Evolutionary conservation across 768 basidiomycete genomes (phyloP).

Genomic region (Imleria badia): DNA sequence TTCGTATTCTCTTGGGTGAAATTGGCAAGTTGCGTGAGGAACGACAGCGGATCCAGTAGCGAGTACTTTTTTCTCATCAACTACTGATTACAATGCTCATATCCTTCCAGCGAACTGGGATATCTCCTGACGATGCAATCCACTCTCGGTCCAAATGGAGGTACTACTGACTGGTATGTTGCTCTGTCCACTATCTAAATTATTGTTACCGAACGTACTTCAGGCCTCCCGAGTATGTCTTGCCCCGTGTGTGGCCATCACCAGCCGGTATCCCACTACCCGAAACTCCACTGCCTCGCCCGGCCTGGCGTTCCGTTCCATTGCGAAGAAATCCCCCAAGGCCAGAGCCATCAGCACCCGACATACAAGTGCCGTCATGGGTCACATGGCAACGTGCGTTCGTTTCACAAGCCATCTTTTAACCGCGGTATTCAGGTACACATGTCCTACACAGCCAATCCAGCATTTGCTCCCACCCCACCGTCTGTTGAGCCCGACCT

Average conservation of each 20-base stretch:
- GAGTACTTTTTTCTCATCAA: conserved; percentile 28
- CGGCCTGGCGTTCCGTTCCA: conserved; percentile 55
- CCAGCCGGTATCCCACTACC: conserved; percentile 38
- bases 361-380: conserved; percentile 46
- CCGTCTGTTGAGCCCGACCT: conserved; percentile 51
- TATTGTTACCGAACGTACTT: neutral
- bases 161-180: conserved; percentile 62
- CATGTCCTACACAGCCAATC: conserved; percentile 52
- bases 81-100: neutral
- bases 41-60: conserved; percentile 69
- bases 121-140: conserved; percentile 60
- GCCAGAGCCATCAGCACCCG: conserved; percentile 35
- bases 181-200: neutral
- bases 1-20: conserved; percentile 73
- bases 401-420: neutral
- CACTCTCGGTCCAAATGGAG: conserved; percentile 72
- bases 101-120: conserved; percentile 62
- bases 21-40: conserved; percentile 78
- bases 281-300: conserved; percentile 43
- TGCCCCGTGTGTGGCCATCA: conserved; percentile 43
- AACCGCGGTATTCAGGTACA: neutral
- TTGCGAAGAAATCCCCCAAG: conserved; percentile 30
- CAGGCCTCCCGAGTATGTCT: conserved; percentile 39
- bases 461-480: conserved; percentile 52
- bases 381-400: conserved; percentile 62